phyloP scores from a whole-genome alignment of 2,329 filamentous ascomycete species.

The Harringtonia lauricola region DNA sequence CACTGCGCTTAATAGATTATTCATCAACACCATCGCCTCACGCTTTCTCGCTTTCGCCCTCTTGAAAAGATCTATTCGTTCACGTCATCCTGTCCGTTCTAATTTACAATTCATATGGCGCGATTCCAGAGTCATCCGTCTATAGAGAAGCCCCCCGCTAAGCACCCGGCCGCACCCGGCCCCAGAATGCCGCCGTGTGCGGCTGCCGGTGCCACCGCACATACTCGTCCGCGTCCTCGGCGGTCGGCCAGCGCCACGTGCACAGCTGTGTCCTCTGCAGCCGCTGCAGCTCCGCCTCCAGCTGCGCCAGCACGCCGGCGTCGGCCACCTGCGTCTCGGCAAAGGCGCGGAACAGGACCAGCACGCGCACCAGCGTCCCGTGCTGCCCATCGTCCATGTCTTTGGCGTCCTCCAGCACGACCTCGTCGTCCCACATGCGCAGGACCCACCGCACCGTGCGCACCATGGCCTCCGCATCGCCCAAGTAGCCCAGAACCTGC shows the following conservation, averaged over 20 bases:
- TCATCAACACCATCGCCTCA: too few species aligned
- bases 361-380: conserved; percentile 16
- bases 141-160: not conserved
- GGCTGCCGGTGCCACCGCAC: conserved; percentile 12
- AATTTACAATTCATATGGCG: too few species aligned
- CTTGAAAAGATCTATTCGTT: too few species aligned
- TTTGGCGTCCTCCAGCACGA: conserved; percentile 24
- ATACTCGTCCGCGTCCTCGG: conserved; percentile 20
- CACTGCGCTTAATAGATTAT: too few species aligned
- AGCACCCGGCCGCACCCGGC: conserved; percentile 6
- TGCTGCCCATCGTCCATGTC: conserved; percentile 23
- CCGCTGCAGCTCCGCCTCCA: conserved; percentile 19
- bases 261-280: conserved; percentile 14
- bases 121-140: too few species aligned
- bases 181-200: conserved; percentile 10
- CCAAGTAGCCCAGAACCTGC: conserved; percentile 48
- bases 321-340: conserved; percentile 29
- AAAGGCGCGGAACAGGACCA: conserved; percentile 32
- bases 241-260: conserved; percentile 26
- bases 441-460: conserved; percentile 49
- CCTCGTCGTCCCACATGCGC: conserved; percentile 27
- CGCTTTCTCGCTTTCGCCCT: too few species aligned
- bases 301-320: conserved; percentile 14
- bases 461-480: conserved; percentile 47
- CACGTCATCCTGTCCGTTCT: too few species aligned